phyloP scores from a whole-genome alignment of 2,329 filamentous ascomycete species.

The Claviceps spartinae region DNA sequence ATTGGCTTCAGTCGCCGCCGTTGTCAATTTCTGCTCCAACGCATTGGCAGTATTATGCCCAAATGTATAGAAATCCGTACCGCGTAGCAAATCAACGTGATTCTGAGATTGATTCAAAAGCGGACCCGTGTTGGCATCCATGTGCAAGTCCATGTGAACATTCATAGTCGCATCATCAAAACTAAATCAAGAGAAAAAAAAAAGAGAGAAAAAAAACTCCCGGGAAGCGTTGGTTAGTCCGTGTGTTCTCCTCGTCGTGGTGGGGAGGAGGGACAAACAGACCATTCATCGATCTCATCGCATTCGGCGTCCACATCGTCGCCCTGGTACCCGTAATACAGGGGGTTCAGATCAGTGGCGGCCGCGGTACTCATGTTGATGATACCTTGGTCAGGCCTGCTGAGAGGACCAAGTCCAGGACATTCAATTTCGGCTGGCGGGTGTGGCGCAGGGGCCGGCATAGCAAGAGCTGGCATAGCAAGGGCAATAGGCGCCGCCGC shows the following conservation, averaged over 20 bases:
- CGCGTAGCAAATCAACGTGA: neutral
- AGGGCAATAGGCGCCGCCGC: no score
- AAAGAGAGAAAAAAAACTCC: neutral
- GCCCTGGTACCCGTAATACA: neutral
- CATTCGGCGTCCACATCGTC: neutral
- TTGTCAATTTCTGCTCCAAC: neutral
- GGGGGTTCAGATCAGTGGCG: neutral
- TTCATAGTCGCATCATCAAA: neutral
- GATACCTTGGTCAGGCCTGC: neutral
- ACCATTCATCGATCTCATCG: constrained; percentile 1
- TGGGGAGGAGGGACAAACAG: constrained; percentile 5
- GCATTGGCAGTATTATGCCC: neutral
- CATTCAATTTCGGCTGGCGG: no score
- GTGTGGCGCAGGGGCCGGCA: no score
- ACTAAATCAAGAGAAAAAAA: neutral
- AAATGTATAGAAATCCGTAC: neutral
- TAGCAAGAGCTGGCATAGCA: no score
- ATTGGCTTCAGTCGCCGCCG: neutral
- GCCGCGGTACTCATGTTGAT: neutral
- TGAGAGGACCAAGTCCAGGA: no score
- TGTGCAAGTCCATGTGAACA: no score
- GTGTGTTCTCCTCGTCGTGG: neutral
- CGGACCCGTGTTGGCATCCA: no score
- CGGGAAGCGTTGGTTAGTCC: constrained; percentile 1
- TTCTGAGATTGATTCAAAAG: neutral